Percentiles rank a stretch among this genome's conserved stretches.
These are phyloP conservation scores for Chalaropsis thielavioides DNA, from an alignment of 2,329 filamentous ascomycete genomes.

Conservation along the genomic window DNA sequence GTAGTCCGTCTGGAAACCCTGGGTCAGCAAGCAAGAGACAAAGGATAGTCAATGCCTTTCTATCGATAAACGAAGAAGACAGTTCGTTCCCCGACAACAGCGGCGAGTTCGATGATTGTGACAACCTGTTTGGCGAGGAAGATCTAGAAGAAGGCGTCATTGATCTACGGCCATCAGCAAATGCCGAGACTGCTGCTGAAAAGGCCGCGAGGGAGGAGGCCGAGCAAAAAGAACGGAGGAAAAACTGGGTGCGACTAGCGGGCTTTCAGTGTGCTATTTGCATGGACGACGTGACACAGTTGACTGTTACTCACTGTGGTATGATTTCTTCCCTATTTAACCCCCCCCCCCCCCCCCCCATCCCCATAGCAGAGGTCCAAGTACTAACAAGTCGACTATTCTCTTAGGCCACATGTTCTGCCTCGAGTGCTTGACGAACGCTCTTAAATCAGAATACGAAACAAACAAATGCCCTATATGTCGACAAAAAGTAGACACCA, in stretches of 20 bases:
- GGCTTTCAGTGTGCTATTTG: conserved; percentile 53
- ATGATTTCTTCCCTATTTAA: conserved; percentile 24
- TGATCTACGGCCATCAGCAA: conserved; percentile 3
- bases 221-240: conserved; percentile 30
- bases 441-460: conserved; percentile 41
- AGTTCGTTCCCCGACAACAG: not conserved
- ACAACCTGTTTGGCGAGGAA: not conserved
- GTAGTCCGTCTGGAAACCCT: not conserved
- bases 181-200: conserved; percentile 4
- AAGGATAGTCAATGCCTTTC: not conserved
- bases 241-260: conserved; percentile 36
- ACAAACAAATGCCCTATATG: conserved; percentile 50
- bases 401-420: conserved; percentile 46
- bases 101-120: conserved; percentile 1
- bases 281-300: conserved; percentile 44
- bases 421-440: conserved; percentile 45
- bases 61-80: not conserved
- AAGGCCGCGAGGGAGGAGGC: conserved; percentile 7
- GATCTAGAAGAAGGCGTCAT: not conserved
- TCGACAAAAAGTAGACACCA: conserved; percentile 41
- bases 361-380: not conserved
- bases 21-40: conserved; percentile 1
- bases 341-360: not conserved
- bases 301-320: conserved; percentile 55
- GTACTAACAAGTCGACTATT: not conserved